These are phyloP conservation scores for Xylariaceae sp. DNA, from an alignment of 2,329 filamentous ascomycete genomes.

Conservation along the genomic window DNA sequence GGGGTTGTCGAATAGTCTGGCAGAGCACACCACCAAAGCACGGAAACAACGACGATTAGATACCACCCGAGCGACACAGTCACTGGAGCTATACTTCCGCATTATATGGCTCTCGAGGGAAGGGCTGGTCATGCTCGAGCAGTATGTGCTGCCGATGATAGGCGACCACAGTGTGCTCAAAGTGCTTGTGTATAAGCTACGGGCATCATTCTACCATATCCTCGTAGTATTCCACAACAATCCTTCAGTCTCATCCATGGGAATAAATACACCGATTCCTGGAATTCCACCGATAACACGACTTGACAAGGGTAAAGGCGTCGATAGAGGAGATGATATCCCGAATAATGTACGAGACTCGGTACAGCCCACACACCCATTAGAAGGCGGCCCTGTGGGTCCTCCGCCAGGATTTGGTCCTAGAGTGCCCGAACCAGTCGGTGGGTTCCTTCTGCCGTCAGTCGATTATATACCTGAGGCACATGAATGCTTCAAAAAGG, in stretches of 20 bases:
- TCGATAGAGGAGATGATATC: conserved; percentile 43
- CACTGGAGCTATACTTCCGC: conserved; percentile 76
- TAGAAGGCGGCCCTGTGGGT: conserved; percentile 58
- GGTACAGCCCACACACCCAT: conserved; percentile 44
- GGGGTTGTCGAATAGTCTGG: conserved; percentile 83
- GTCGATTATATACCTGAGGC: conserved; percentile 81
- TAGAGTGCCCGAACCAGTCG: conserved; percentile 39
- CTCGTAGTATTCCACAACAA: conserved; percentile 95
- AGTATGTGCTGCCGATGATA: conserved; percentile 82
- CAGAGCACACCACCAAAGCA: conserved; percentile 76
- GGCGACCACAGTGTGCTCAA: conserved; percentile 76
- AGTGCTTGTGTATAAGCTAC: conserved; percentile 85
- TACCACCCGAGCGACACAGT: conserved; percentile 70
- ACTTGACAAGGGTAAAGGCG: conserved; percentile 46
- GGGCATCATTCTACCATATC: conserved; percentile 93
- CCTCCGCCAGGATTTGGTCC: conserved; percentile 53
- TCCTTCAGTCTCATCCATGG: conserved; percentile 66
- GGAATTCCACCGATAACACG: conserved; percentile 18
- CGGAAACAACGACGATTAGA: conserved; percentile 81
- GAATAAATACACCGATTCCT: conserved; percentile 43
- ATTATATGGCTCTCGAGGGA: conserved; percentile 96
- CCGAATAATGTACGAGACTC: conserved; percentile 40
- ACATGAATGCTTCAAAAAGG: conserved; percentile 74
- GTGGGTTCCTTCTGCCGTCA: conserved; percentile 75
- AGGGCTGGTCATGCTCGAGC: conserved; percentile 81